phyloP scores from a whole-genome alignment of 2,329 filamentous ascomycete genomes.

The Domatiomyces globalis region DNA sequence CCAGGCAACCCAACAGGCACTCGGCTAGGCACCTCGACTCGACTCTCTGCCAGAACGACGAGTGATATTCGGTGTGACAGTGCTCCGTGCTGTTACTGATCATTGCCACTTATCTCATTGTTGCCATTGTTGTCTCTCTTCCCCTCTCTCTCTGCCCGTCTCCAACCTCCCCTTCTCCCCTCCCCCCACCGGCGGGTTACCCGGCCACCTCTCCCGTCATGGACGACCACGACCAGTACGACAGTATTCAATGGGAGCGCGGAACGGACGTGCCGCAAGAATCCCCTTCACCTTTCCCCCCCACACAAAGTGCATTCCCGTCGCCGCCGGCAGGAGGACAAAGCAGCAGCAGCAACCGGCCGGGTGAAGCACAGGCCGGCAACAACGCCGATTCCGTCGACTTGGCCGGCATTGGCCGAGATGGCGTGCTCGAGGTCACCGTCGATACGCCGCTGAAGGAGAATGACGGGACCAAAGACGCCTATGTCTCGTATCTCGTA shows the following conservation, averaged over 20 bases:
- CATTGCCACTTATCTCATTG: too few species aligned
- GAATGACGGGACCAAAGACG: slow-evolving; percentile 90
- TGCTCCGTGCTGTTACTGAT: too few species aligned
- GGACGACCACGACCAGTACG: slow-evolving; percentile 55
- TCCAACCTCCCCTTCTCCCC: too few species aligned
- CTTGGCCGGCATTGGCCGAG: slow-evolving; percentile 48
- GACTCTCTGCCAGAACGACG: too few species aligned
- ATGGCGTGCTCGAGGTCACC: slow-evolving; percentile 67
- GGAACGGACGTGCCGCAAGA: slow-evolving; percentile 33
- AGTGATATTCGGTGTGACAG: too few species aligned
- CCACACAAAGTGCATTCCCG: slow-evolving; percentile 10
- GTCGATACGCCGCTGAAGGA: slow-evolving; percentile 82
- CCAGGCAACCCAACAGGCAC: too few species aligned
- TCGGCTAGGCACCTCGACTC: too few species aligned
- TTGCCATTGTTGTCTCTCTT: too few species aligned
- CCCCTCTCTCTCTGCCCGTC: too few species aligned
- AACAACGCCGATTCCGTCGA: slow-evolving; percentile 42
- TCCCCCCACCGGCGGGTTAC: too few species aligned
- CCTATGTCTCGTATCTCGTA: slow-evolving; percentile 89
- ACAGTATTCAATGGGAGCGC: slow-evolving; percentile 64
- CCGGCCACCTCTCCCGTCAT: slow-evolving; percentile 16
- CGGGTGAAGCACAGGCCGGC: slow-evolving; percentile 34
- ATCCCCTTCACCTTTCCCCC: slow-evolving; percentile 19
- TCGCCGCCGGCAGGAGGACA: slow-evolving; percentile 26
- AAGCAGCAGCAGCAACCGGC: slow-evolving; percentile 35